These are phyloP conservation scores for Sporothrix protearum DNA, from an alignment of 2,329 filamentous ascomycete species.

Conservation along the genomic window DNA sequence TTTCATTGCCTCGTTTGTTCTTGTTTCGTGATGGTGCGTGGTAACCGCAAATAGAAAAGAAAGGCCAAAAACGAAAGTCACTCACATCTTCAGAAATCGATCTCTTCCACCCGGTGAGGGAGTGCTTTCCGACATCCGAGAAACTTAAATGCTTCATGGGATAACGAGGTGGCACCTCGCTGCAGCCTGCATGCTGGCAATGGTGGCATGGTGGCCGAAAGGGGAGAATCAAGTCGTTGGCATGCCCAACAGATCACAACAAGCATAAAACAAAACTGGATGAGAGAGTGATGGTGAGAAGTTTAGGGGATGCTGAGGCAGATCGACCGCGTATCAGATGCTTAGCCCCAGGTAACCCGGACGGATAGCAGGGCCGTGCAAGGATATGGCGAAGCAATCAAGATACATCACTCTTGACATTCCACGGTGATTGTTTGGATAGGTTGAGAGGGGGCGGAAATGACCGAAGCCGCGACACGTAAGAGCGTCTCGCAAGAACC, in stretches of 20 bases:
- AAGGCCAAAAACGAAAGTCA: neutral
- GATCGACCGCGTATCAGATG: neutral
- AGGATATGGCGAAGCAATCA: neutral
- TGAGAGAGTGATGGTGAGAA: neutral
- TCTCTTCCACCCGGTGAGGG: neutral
- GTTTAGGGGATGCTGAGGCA: neutral
- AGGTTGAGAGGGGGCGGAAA: neutral
- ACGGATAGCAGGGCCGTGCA: neutral
- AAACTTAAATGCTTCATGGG: neutral
- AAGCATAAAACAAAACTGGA: conserved; percentile 2
- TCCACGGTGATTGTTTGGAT: neutral
- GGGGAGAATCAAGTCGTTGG: neutral
- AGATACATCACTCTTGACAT: neutral
- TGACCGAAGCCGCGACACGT: neutral
- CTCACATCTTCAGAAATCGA: neutral
- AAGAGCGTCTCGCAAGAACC: neutral
- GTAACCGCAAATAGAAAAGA: neutral
- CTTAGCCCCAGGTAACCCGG: conserved; percentile 11
- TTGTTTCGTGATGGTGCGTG: neutral
- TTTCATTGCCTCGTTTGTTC: neutral
- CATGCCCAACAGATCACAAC: neutral
- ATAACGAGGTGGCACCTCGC: neutral
- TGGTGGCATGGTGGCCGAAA: neutral
- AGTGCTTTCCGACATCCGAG: neutral
- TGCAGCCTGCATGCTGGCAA: neutral